A percentile compares a stretch with the other conserved stretches of the same genome.
Evolutionary conservation across 305 asterid species (phyloP).

Genomic region (Fraxinus xanthoxyloides): DNA sequence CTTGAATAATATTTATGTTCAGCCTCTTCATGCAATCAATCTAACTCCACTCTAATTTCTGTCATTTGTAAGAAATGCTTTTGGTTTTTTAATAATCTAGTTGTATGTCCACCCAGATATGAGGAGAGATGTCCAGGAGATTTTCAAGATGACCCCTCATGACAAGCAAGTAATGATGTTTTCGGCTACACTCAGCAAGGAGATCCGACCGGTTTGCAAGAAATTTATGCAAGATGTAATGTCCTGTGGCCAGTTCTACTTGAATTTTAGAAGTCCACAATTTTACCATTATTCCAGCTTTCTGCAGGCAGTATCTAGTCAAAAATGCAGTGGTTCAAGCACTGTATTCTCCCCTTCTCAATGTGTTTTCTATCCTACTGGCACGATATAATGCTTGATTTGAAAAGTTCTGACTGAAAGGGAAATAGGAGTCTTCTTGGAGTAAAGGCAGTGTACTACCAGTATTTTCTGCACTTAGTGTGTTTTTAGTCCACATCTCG

Average conservation of each 20-base stretch:
- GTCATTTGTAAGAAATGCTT: not conserved
- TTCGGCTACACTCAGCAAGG: conserved; percentile 21
- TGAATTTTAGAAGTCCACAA: not conserved
- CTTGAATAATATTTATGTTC: not conserved
- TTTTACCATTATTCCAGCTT: conserved; percentile 4
- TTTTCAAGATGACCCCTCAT: conserved; percentile 17
- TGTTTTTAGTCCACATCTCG: conserved; percentile 4
- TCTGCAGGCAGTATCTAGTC: not conserved
- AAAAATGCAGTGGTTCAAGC: conserved; percentile 1
- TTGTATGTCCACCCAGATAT: not conserved
- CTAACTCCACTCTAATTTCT: not conserved
- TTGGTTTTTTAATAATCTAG: not conserved
- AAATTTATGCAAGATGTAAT: conserved; percentile 22
- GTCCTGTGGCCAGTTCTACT: not conserved
- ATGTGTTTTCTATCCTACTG: conserved; percentile 20
- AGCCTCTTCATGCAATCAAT: not conserved
- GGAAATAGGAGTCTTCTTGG: conserved; percentile 14
- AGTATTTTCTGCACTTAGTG: conserved; percentile 1
- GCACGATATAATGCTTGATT: conserved; percentile 23
- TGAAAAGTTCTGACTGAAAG: conserved; percentile 16
- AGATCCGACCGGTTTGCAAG: conserved; percentile 19
- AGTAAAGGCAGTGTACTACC: not conserved
- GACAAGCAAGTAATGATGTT: conserved; percentile 22
- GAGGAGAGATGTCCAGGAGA: conserved; percentile 21
- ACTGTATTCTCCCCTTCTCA: not conserved